Conservation (phyloP, 495 filamentous ascomycete species). For the Lophiostoma macrostomum region DNA sequence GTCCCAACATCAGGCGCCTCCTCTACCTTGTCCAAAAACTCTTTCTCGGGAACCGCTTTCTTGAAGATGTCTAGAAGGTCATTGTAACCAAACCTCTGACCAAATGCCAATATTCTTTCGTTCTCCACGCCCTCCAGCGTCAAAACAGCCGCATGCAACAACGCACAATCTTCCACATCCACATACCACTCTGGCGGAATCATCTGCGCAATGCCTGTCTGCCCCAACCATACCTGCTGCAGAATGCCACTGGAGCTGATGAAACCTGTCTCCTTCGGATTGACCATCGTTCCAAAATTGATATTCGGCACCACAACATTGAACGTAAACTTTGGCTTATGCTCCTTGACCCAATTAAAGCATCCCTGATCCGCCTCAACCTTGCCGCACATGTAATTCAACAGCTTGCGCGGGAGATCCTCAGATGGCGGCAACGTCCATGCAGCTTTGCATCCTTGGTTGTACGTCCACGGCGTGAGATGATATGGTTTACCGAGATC, state of each 20-base stretch:
- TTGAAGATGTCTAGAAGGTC: slow-evolving; percentile 16
- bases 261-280: slow-evolving; percentile 11
- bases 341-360: slow-evolving; percentile 52
- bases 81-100: slow-evolving; percentile 5
- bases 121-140: slow-evolving; percentile 10
- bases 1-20: slow-evolving; percentile 8
- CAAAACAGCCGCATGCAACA: slow-evolving; percentile 26
- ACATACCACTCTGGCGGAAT: slow-evolving; percentile 21
- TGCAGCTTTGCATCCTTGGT: slow-evolving; percentile 7
- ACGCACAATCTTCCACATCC: slow-evolving; percentile 16
- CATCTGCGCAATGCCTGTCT: not conserved
- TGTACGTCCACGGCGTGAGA: not conserved
- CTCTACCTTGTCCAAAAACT: slow-evolving; percentile 12
- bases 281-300: slow-evolving; percentile 33
- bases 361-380: slow-evolving; percentile 49
- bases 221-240: slow-evolving; percentile 11
- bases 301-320: slow-evolving; percentile 49
- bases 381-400: slow-evolving; percentile 42
- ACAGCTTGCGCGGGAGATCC: slow-evolving; percentile 47
- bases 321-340: slow-evolving; percentile 49
- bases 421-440: not conserved
- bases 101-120: slow-evolving; percentile 28
- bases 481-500: not conserved
- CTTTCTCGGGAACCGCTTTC: slow-evolving; percentile 9
- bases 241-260: not conserved